phyloP scores from a whole-genome alignment of 768 basidiomycete genomes.

The Termitomyces sp. region DNA sequence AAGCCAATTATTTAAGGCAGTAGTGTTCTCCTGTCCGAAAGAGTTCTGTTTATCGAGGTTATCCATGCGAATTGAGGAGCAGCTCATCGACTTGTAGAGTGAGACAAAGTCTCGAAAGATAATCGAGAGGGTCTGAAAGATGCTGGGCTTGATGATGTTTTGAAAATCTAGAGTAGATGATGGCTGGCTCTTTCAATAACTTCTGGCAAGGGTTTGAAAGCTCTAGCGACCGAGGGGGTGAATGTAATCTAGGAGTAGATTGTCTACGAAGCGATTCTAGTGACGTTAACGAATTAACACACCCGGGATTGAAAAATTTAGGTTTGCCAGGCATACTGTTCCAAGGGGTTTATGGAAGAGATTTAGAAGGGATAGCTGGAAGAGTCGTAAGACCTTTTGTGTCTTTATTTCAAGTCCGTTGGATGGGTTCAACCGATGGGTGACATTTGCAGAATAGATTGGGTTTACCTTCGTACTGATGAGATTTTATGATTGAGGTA shows the following conservation, averaged over 20 bases:
- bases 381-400: conserved; percentile 10
- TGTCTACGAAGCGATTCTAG: background rate
- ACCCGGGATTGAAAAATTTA: background rate
- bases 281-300: background rate
- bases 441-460: background rate
- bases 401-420: background rate
- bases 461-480: background rate
- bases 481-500: background rate
- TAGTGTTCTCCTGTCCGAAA: background rate
- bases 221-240: background rate
- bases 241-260: background rate
- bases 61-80: background rate
- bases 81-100: background rate
- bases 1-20: background rate
- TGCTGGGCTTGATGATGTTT: background rate
- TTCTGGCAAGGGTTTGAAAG: background rate
- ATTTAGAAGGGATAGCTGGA: conserved; percentile 15
- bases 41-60: background rate
- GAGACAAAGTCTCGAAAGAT: background rate
- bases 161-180: background rate
- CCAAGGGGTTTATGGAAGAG: conserved; percentile 14
- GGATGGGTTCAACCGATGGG: background rate
- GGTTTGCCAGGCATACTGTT: background rate
- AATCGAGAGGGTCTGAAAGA: background rate
- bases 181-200: background rate